phyloP scores from a whole-genome alignment of 2,329 filamentous ascomycete species.

The Diaporthe vexans region DNA sequence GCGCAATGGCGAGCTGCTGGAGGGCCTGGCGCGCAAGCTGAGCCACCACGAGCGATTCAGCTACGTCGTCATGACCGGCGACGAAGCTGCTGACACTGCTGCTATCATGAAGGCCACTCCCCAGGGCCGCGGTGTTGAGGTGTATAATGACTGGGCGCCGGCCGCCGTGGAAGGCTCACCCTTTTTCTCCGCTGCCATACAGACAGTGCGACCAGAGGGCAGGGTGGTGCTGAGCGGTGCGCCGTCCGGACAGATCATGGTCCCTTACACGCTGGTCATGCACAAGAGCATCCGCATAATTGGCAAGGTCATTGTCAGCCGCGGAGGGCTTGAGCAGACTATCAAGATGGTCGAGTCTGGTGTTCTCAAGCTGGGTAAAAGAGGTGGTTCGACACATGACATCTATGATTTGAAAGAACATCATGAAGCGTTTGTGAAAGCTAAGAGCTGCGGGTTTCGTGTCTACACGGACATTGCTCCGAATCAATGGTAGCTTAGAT shows the following conservation, averaged over 20 bases:
- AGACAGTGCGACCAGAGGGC: not conserved
- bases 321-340: not conserved
- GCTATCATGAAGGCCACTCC: not conserved
- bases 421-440: not conserved
- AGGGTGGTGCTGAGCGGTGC: not conserved
- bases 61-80: not conserved
- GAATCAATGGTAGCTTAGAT: not conserved
- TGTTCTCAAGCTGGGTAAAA: not conserved
- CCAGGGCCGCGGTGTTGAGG: not conserved
- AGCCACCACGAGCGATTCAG: not conserved
- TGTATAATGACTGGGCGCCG: slow-evolving; percentile 1
- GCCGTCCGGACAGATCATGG: not conserved
- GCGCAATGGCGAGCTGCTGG: slow-evolving; percentile 51
- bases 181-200: not conserved
- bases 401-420: not conserved
- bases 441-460: not conserved
- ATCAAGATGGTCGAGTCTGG: slow-evolving; percentile 4
- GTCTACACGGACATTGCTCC: not conserved
- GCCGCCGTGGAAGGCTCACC: not conserved
- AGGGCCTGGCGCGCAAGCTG: slow-evolving; percentile 44
- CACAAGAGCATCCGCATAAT: not conserved
- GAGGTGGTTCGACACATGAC: not conserved
- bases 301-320: not conserved
- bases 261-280: not conserved
- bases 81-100: not conserved